Conservation (phyloP, 768 basidiomycete genomes). For the Boletales sp. region DNA sequence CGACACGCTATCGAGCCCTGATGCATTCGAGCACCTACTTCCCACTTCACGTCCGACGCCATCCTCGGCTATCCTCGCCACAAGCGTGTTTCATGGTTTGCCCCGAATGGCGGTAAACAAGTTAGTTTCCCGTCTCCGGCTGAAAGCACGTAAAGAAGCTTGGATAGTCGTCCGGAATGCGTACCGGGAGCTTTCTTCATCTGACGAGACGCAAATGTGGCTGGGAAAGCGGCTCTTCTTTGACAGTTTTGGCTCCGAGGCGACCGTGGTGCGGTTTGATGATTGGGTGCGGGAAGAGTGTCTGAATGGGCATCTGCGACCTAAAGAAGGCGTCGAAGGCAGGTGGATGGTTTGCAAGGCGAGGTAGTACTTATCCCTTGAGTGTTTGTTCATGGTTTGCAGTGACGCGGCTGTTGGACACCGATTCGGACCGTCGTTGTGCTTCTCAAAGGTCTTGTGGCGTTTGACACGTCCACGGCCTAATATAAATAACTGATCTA, state of each 20-base stretch:
- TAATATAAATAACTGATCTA: no score
- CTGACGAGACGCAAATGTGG: constrained; percentile 44
- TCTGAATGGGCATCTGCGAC: constrained; percentile 44
- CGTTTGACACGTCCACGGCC: no score
- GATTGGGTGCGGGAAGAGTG: constrained; percentile 51
- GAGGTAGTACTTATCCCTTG: constrained; percentile 22
- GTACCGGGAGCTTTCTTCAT: constrained; percentile 55
- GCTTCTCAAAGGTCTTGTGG: no score
- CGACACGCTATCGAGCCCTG: constrained; percentile 39
- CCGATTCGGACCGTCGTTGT: no score
- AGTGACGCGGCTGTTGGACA: neutral
- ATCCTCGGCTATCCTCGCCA: neutral
- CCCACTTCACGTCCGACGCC: neutral
- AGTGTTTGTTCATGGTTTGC: neutral
- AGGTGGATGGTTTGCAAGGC: constrained; percentile 62
- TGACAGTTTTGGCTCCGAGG: constrained; percentile 30
- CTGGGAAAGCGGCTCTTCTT: constrained; percentile 47
- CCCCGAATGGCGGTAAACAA: constrained; percentile 40
- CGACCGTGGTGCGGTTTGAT: constrained; percentile 34
- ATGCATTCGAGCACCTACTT: constrained; percentile 24
- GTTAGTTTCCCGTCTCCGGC: constrained; percentile 46
- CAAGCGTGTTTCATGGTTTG: constrained; percentile 18
- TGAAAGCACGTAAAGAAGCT: constrained; percentile 47
- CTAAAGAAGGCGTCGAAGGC: constrained; percentile 54
- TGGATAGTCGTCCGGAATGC: constrained; percentile 60